Percentiles rank a stretch among this genome's conserved stretches.
Conservation (phyloP, 2,329 filamentous ascomycete genomes). For the Dichotomopilus funicola region DNA sequence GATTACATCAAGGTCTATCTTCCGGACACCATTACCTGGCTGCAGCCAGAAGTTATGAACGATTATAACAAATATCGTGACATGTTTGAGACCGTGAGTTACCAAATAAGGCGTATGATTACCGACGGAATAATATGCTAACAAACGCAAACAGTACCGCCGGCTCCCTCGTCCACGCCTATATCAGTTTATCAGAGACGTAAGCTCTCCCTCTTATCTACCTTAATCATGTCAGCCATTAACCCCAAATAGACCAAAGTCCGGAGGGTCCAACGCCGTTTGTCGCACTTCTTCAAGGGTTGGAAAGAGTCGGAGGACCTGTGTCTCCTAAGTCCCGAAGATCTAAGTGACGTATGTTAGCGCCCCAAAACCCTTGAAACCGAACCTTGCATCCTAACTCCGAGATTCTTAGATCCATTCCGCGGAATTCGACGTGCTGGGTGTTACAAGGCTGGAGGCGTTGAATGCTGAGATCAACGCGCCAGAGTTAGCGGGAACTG, state of each 20-base stretch:
- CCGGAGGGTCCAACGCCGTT: slow-evolving; percentile 1
- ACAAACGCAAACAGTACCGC: background rate
- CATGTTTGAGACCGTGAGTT: slow-evolving; percentile 10
- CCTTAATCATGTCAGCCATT: background rate
- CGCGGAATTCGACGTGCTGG: slow-evolving; percentile 8
- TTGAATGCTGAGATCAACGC: slow-evolving; percentile 11
- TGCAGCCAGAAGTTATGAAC: background rate
- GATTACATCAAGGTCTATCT: slow-evolving; percentile 1
- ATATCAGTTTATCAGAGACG: slow-evolving; percentile 1
- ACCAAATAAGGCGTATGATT: background rate
- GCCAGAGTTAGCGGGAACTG: slow-evolving; percentile 4
- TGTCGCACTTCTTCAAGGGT: slow-evolving; percentile 3
- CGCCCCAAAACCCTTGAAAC: background rate
- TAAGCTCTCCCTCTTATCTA: background rate
- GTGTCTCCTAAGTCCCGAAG: background rate
- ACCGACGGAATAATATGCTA: background rate
- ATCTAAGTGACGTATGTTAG: slow-evolving; percentile 5
- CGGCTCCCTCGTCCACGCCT: slow-evolving; percentile 1
- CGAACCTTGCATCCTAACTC: background rate
- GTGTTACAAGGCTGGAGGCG: slow-evolving; percentile 2
- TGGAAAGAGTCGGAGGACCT: background rate
- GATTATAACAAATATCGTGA: slow-evolving; percentile 7
- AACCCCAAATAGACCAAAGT: background rate
- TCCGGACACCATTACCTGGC: slow-evolving; percentile 8
- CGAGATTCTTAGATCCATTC: slow-evolving; percentile 11